Percentiles rank a stretch among this genome's conserved stretches.
Evolutionary conservation across 164 flowering plant genomes (phyloP).

Genomic region (Stephania yunnanensis): DNA sequence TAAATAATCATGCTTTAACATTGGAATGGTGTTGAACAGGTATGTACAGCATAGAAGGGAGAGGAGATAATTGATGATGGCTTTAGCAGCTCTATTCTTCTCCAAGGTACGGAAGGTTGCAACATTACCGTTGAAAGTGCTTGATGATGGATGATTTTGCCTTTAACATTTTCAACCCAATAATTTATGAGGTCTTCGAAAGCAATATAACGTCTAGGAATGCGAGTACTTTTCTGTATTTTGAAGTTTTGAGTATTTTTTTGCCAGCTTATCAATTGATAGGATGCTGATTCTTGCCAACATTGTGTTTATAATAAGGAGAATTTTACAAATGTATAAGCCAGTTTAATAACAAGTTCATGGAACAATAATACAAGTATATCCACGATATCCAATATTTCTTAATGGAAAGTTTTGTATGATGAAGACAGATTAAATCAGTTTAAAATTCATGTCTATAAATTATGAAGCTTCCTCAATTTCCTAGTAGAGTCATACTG

Average conservation of each 20-base stretch:
- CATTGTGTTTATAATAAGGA: not conserved
- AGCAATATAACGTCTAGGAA: not conserved
- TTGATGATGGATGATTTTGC: conserved; percentile 7
- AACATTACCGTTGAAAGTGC: conserved; percentile 7
- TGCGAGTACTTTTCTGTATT: not conserved
- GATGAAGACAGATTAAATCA: too few species aligned
- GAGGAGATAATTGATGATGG: conserved; percentile 6
- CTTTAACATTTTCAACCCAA: not conserved
- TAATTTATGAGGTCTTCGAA: not conserved
- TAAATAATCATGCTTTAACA: not conserved
- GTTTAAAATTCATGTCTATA: too few species aligned
- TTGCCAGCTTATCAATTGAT: not conserved
- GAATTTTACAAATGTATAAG: too few species aligned
- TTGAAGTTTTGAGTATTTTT: conserved; percentile 5
- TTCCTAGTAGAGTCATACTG: too few species aligned
- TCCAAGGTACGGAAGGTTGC: conserved; percentile 7
- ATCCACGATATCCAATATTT: not conserved
- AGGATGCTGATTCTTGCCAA: not conserved
- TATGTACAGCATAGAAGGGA: conserved; percentile 22
- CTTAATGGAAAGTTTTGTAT: too few species aligned
- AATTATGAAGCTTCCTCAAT: too few species aligned
- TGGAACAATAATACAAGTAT: not conserved
- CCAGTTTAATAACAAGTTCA: not conserved
- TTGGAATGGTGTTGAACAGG: conserved; percentile 14
- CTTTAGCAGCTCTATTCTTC: not conserved